A percentile compares a stretch with the other conserved stretches of the same genome.
phyloP scores from a whole-genome alignment of 495 filamentous ascomycete genomes.

The Podospora pseudopauciseta region DNA sequence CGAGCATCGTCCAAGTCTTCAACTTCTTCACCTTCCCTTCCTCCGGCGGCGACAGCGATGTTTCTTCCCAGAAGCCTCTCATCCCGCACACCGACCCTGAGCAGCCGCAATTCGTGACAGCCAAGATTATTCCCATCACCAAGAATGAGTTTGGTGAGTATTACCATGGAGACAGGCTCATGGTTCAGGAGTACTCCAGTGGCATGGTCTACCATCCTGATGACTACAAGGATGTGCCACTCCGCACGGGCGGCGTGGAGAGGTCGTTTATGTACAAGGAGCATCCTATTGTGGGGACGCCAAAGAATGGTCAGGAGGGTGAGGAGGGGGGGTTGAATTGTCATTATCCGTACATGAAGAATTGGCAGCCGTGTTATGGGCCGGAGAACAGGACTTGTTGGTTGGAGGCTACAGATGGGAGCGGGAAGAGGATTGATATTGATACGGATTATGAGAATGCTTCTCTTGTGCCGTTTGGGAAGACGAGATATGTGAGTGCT shows the following conservation, averaged over 20 bases:
- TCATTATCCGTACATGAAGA: slow-evolving; percentile 11
- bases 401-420: slow-evolving; percentile 8
- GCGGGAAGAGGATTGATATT: slow-evolving; percentile 10
- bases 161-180: not conserved
- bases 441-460: slow-evolving; percentile 18
- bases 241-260: slow-evolving; percentile 7
- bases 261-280: not conserved
- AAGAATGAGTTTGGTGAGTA: not conserved
- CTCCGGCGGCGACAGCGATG: slow-evolving; percentile 1
- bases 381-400: slow-evolving; percentile 15
- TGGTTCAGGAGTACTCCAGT: slow-evolving; percentile 9
- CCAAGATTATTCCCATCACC: not conserved
- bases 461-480: slow-evolving; percentile 3
- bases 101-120: not conserved
- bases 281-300: slow-evolving; percentile 6
- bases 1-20: slow-evolving; percentile 16
- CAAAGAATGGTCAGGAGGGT: slow-evolving; percentile 17
- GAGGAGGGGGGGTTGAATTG: slow-evolving; percentile 4
- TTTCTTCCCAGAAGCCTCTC: slow-evolving; percentile 6
- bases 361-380: slow-evolving; percentile 10
- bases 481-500: not conserved
- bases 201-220: slow-evolving; percentile 7
- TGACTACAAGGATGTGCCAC: not conserved
- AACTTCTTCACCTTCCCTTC: slow-evolving; percentile 16
- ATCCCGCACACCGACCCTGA: not conserved